Evolutionary conservation across 2,329 filamentous ascomycete species (phyloP).

Genomic region (Cladosporium sp.): DNA sequence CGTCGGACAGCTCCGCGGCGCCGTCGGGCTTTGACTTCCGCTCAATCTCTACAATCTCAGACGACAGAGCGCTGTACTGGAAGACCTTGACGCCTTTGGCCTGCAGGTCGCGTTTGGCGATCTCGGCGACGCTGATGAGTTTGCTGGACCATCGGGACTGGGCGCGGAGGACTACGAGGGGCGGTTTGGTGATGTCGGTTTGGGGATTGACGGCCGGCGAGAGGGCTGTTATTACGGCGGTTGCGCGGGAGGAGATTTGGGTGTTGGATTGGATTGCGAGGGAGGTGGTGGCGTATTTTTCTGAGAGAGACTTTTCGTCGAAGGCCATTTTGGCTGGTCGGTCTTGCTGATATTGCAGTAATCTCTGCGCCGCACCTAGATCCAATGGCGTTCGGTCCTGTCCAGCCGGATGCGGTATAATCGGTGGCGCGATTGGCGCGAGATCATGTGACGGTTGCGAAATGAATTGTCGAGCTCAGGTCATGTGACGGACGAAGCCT

Average conservation of each 20-base stretch:
- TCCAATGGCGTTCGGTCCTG: too few relatives aligned
- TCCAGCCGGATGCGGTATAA: too few relatives aligned
- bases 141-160: slow-evolving; percentile 48
- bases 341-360: not conserved
- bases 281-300: slow-evolving; percentile 21
- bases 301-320: slow-evolving; percentile 16
- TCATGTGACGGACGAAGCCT: not conserved
- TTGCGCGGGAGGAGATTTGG: slow-evolving; percentile 26
- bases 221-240: slow-evolving; percentile 22
- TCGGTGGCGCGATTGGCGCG: too few relatives aligned
- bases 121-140: slow-evolving; percentile 62
- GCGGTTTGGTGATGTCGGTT: slow-evolving; percentile 21
- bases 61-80: slow-evolving; percentile 29
- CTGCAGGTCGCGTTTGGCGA: slow-evolving; percentile 38
- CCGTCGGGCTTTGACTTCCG: slow-evolving; percentile 15
- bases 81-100: slow-evolving; percentile 42
- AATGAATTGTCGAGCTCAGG: not conserved
- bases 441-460: not conserved
- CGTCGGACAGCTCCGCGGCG: slow-evolving; percentile 17
- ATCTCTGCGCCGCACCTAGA: too few relatives aligned
- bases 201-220: not conserved
- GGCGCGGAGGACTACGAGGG: slow-evolving; percentile 36
- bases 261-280: slow-evolving; percentile 24
- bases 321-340: slow-evolving; percentile 14
- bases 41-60: slow-evolving; percentile 21